Conservation (phyloP, 2,329 filamentous ascomycete genomes). For the Claviceps sorghi region DNA sequence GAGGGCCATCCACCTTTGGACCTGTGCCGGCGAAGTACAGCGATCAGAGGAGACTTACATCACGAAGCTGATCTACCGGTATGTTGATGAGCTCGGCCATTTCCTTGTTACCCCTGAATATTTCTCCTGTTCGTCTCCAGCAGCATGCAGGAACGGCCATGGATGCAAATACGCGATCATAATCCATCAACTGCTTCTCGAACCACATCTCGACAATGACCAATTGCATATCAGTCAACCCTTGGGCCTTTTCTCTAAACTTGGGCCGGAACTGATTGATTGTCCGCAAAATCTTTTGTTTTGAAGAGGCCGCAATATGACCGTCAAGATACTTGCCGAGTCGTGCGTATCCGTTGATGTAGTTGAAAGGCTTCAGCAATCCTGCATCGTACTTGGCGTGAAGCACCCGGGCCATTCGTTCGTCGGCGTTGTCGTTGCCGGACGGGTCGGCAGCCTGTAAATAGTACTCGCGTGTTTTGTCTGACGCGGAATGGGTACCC, state of each 20-base stretch:
- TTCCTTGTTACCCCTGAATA: conserved; percentile 93
- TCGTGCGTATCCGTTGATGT: conserved; percentile 87
- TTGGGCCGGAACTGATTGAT: conserved; percentile 88
- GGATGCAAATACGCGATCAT: conserved; percentile 93
- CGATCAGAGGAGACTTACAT: conserved; percentile 44
- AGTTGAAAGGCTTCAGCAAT: conserved; percentile 91
- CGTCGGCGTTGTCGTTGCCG: conserved; percentile 70
- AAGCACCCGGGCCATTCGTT: conserved; percentile 87
- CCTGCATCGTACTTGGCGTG: conserved; percentile 94
- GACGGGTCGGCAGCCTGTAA: conserved; percentile 92
- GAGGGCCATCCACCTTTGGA: too few relatives aligned
- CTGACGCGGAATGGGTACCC: conserved; percentile 52
- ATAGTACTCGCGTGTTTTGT: conserved; percentile 80
- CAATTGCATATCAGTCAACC: conserved; percentile 82
- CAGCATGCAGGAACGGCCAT: conserved; percentile 98
- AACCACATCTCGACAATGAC: conserved; percentile 99
- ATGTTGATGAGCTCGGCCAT: conserved; percentile 96
- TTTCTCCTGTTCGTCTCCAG: conserved; percentile 92
- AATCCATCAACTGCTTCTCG: conserved; percentile 89
- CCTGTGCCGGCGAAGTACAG: background rate
- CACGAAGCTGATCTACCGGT: conserved; percentile 76
- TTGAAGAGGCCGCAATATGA: conserved; percentile 66
- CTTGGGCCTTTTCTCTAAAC: conserved; percentile 89
- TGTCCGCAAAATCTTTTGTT: conserved; percentile 82
- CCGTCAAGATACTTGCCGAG: conserved; percentile 84